phyloP scores from a whole-genome alignment of 768 basidiomycete genomes.

The Psilocybe sp. region DNA sequence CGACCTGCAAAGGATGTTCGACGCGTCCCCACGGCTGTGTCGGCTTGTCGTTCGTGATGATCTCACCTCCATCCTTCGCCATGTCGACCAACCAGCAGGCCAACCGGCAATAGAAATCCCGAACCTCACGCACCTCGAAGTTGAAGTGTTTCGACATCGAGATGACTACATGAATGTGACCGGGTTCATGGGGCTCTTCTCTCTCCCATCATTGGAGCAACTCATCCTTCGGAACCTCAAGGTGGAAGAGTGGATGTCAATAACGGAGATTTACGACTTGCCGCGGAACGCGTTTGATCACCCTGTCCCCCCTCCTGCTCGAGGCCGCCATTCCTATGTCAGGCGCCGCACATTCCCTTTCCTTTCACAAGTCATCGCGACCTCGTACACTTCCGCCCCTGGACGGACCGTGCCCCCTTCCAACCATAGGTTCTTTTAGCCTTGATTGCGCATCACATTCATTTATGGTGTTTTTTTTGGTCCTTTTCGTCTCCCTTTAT shows the following conservation, averaged over 20 bases:
- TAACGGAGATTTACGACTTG: constrained; percentile 8
- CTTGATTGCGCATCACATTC: too few species aligned
- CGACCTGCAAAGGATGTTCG: constrained; percentile 16
- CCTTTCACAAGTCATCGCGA: constrained; percentile 5
- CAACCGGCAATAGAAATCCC: constrained; percentile 13
- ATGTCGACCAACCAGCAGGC: constrained; percentile 16
- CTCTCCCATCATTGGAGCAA: constrained; percentile 12
- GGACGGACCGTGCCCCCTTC: neutral
- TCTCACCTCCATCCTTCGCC: constrained; percentile 17
- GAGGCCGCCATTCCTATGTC: neutral
- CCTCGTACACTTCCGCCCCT: neutral
- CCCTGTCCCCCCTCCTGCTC: neutral
- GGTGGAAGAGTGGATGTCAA: constrained; percentile 13
- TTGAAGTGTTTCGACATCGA: constrained; percentile 17
- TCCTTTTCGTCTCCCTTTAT: too few species aligned
- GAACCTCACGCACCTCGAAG: constrained; percentile 15
- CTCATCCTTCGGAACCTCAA: constrained; percentile 10
- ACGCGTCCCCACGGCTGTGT: constrained; percentile 20
- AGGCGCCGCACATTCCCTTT: constrained; percentile 12
- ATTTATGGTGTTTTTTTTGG: too few species aligned
- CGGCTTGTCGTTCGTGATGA: constrained; percentile 24
- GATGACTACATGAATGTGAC: constrained; percentile 15
- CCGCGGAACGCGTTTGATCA: constrained; percentile 4
- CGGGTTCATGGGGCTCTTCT: constrained; percentile 16
- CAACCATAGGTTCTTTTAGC: neutral